Evolutionary conservation across 345 rosid species (phyloP), one percentile per base, ranked within the genome.

Genomic region (Trapa bicornis): DNA sequence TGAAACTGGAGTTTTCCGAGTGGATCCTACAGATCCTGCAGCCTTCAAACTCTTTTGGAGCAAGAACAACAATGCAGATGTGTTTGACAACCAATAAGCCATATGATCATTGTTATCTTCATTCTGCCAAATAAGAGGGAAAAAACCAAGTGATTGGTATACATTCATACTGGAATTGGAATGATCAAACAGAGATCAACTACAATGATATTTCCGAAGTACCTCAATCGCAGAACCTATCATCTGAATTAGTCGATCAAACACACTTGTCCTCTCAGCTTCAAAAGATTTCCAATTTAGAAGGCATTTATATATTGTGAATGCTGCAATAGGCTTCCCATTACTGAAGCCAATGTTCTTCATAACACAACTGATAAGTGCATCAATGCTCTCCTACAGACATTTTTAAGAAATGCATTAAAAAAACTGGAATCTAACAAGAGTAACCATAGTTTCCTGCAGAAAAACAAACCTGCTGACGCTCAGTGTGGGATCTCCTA

Each of bases 141-240:
- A 36, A 15, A 42, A 38, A 42, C 47, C 29, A 22, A 22, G 29
- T 22, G 29, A 22, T 22, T 0, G 29, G 29, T 22, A 22, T 22
- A 22, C 29, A 22, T 22, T 0, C 29, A 22, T 22, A 22, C 29
- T 22, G 29, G 29, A 22, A 22, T 0, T 22, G 29, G 29, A 22
- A 22, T 22, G 29, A 22, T 22, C 29, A 22, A 22, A 22, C 29
- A 22, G 29, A 22, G 29, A 22, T 22, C 29, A 22, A 22, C 29
- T 22, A 22, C 29, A 22, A 22, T 22, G 29, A 22, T 22, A 22
- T 22, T 22, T 22, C 29, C 29, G 29, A 22, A 29, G 71, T 80
- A 94, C 99, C 97, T 94, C 97, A 71, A 94, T 89, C 14, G 89
- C 96, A 69, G 93, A 87, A 84, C 99, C 99, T 69, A 94, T 94